Base-by-base conservation (phyloP, 495 filamentous ascomycete species). In the Recurvomyces mirabilis region DNA sequence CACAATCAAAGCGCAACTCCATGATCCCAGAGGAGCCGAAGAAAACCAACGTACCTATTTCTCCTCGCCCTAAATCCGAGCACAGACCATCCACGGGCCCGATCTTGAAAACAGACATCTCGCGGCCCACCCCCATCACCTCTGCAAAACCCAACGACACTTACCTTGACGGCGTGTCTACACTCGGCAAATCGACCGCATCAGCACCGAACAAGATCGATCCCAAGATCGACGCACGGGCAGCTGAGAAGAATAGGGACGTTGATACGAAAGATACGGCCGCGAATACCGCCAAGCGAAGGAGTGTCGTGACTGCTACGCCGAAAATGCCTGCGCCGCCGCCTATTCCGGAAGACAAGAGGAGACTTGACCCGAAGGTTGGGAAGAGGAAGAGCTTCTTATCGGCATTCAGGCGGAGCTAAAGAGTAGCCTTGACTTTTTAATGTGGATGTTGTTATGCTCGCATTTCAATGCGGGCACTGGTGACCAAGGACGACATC, bases 371-470 rank as follows among this genome's bases (percentile, higher is more conserved):
- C 17, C 56, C 66, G 31, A 68, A 57, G 43, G 42, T 67, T 45
- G 53, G 55, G 13, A 64, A 63, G 52, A 58, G 68, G 54, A 73
- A 64, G 60, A 77, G 73, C 44, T 72, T 76, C 45, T 62, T 75
- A 25, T 58, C 64, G 9, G 60, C 63, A 13, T 74, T 76, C 53
- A 60, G 62, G 13, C 59, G 63, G 40, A 44, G 20, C 23, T 23
- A 30, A n/a, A n/a, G n/a, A n/a, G n/a, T n/a, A n/a, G n/a, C n/a
- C n/a, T n/a, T n/a, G n/a, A n/a, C n/a, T n/a, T n/a, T n/a, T n/a
- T n/a, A n/a, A n/a, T n/a, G n/a, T n/a, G n/a, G n/a, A n/a, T n/a
- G n/a, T n/a, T n/a, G n/a, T n/a, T n/a, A n/a, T n/a, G n/a, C n/a
- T n/a, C n/a, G n/a, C n/a, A n/a, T n/a, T n/a, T n/a, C n/a, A n/a